A percentile compares a stretch with the other conserved stretches of the same genome.
Evolutionary conservation across 345 rosid genomes (phyloP).

Genomic region (Viola odorata): DNA sequence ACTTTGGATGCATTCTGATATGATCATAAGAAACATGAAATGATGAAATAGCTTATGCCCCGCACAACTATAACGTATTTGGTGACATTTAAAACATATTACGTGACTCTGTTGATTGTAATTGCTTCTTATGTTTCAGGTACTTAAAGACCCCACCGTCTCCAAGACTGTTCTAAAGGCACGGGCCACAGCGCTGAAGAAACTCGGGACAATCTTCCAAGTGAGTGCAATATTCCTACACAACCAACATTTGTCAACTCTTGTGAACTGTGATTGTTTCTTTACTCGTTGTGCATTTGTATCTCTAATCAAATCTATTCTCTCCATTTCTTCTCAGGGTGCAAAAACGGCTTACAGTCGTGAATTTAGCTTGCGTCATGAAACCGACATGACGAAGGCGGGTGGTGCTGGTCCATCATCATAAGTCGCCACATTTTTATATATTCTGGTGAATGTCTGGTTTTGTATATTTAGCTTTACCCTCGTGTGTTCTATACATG

Average conservation of each 20-base stretch:
- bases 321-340: constrained; percentile 48
- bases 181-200: constrained; percentile 69
- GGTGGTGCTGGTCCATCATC: constrained; percentile 23
- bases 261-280: background rate
- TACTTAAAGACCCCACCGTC: constrained; percentile 76
- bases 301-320: background rate
- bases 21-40: too few relatives aligned
- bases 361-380: constrained; percentile 75
- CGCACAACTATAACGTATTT: too few relatives aligned
- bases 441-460: background rate
- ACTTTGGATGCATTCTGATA: too few relatives aligned
- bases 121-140: constrained; percentile 36
- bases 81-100: too few relatives aligned
- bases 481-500: too few relatives aligned
- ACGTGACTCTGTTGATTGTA: background rate
- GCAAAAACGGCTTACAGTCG: constrained; percentile 63
- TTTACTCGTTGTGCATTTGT: background rate
- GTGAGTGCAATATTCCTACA: constrained; percentile 33
- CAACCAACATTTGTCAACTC: background rate
- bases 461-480: background rate
- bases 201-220: constrained; percentile 85
- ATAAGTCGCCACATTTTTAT: background rate
- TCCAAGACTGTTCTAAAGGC: constrained; percentile 53
- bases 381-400: constrained; percentile 22
- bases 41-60: too few relatives aligned